Percentiles rank a stretch among this genome's conserved stretches.
Conservation (phyloP, 345 rosid genomes). For the Gossypium thurberi region DNA sequence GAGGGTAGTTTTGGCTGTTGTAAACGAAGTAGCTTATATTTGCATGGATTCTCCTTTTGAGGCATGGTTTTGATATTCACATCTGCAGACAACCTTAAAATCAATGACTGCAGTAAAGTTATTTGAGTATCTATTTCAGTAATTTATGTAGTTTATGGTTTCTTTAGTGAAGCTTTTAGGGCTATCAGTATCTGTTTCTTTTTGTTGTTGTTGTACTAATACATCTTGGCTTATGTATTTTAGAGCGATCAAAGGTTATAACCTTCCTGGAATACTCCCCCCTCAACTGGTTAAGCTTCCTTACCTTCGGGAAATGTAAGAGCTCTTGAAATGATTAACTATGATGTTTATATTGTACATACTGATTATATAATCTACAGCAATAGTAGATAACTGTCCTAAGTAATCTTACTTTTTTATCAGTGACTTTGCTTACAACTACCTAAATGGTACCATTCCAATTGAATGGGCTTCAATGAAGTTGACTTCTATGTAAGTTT, state of each 20-base stretch:
- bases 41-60: background rate
- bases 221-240: slow-evolving; percentile 13
- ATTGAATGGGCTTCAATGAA: slow-evolving; percentile 45
- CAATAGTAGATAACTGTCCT: background rate
- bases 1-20: slow-evolving; percentile 1
- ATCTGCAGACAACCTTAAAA: background rate
- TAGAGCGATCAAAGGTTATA: slow-evolving; percentile 44
- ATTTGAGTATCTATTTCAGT: background rate
- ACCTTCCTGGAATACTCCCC: slow-evolving; percentile 56
- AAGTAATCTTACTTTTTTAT: slow-evolving; percentile 13
- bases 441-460: slow-evolving; percentile 48
- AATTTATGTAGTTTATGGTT: background rate
- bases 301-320: slow-evolving; percentile 45
- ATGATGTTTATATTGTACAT: background rate
- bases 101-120: background rate
- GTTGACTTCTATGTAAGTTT: slow-evolving; percentile 44
- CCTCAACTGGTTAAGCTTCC: slow-evolving; percentile 45
- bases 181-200: slow-evolving; percentile 3
- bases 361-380: background rate
- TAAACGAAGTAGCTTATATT: background rate
- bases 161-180: background rate
- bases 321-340: slow-evolving; percentile 2
- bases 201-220: slow-evolving; percentile 7
- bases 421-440: slow-evolving; percentile 55
- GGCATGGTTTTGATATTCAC: background rate